Base-by-base conservation (phyloP, 768 basidiomycete species). In the Suillus occidentalis region DNA sequence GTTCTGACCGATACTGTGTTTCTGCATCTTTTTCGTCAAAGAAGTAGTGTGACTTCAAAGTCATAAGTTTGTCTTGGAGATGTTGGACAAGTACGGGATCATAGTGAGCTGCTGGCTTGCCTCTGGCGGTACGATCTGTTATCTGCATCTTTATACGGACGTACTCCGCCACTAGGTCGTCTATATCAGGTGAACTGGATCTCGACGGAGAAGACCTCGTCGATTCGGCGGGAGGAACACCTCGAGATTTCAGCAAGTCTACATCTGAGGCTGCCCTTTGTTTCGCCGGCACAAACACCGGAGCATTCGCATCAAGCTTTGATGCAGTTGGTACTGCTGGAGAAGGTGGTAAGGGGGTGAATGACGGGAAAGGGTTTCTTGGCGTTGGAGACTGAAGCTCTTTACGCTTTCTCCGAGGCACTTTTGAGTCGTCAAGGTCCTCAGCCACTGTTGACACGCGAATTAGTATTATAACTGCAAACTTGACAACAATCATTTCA, bases 11-110 rank as follows among this genome's bases (percentile, higher is more conserved):
- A 74, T 88, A 92, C 28, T 81, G 72, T 6, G 76, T 79, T 69
- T 89, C 82, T 2, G 91, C 91, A 66, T 90, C 88, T 62, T 77
- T 79, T 69, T 85, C 82, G 63, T 91, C 82, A 71, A 95, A 94
- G 63, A 92, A 84, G 68, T 92, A 92, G 72, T 89, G 80, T 28
- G 79, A 77, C 70, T 83, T 83, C 31, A 87, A 72, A 28, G 71
- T 74, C 52, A 78, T 72, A 47, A 92, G 73, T 47, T 79, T 84
- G 57, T 77, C 70, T 12, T 80, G 82, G 43, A 91, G 72, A 34
- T 77, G 71, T 63, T 74, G 76, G 14, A 80, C 68, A 34, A 77
- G 70, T 22, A 72, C 63, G n/a, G 71, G 66, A 55, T 45, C 71
- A 69, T 52, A 67, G 55, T 75, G 71, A 47, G 69, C 72, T 3